A percentile compares a stretch with the other conserved stretches of the same genome.
These are phyloP conservation scores for Combretum micranthum DNA, from an alignment of 345 rosid species.

Conservation along the genomic window DNA sequence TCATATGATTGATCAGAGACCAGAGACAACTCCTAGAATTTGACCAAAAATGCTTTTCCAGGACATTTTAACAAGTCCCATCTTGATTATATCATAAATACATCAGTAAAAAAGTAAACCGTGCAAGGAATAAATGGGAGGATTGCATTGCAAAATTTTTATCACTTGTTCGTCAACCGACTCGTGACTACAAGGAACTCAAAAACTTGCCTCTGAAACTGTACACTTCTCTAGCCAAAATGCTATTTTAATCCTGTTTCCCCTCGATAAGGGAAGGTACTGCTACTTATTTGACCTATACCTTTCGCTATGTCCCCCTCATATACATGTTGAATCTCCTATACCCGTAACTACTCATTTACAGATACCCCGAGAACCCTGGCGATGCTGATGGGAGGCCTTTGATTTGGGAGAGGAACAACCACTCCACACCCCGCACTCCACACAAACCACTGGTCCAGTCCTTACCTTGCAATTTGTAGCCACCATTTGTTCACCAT, in stretches of 20 bases:
- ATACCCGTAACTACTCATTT: not conserved
- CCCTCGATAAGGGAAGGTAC: conserved; percentile 4
- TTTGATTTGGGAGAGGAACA: no score
- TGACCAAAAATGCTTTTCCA: no score
- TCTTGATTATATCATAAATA: no score
- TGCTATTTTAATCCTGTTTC: not conserved
- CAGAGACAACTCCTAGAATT: no score
- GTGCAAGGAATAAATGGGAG: not conserved
- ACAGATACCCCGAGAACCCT: conserved; percentile 8
- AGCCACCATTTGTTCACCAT: no score
- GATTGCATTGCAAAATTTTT: conserved; percentile 2
- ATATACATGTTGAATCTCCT: not conserved
- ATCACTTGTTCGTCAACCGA: not conserved
- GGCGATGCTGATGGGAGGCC: not conserved
- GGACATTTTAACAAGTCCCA: no score
- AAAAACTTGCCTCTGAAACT: conserved; percentile 1
- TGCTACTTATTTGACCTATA: conserved; percentile 5
- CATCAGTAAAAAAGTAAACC: no score
- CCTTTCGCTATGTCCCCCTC: conserved; percentile 4
- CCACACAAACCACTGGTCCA: no score
- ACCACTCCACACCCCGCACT: no score
- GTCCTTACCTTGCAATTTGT: no score
- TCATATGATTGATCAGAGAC: no score
- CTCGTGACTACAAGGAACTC: not conserved
- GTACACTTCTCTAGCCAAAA: conserved; percentile 3